A percentile compares a stretch with the other conserved stretches of the same genome.
Evolutionary conservation across 768 basidiomycete species (phyloP).

Genomic region (Suillus sp.): DNA sequence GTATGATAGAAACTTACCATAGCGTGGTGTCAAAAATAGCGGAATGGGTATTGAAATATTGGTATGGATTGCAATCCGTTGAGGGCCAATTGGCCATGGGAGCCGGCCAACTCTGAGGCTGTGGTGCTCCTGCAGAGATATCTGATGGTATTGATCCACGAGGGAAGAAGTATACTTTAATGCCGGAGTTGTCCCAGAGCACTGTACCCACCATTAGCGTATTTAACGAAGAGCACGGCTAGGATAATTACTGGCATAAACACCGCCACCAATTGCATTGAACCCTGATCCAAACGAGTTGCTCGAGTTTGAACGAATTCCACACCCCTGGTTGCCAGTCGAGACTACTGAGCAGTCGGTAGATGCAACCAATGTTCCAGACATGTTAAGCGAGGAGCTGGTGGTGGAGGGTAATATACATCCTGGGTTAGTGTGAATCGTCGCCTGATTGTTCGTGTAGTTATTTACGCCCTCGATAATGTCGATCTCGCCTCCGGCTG

Average conservation of each 20-base stretch:
- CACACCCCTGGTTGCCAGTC: conserved; percentile 83
- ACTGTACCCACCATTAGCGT: conserved; percentile 41
- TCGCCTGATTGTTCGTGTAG: conserved; percentile 80
- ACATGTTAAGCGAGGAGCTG: conserved; percentile 50
- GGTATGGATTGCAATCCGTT: conserved; percentile 68
- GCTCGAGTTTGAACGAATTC: conserved; percentile 58
- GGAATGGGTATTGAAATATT: conserved; percentile 76
- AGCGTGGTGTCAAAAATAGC: conserved; percentile 87
- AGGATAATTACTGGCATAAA: conserved; percentile 77
- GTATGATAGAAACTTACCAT: conserved; percentile 48
- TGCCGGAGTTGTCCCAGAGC: conserved; percentile 76
- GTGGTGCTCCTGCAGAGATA: conserved; percentile 69
- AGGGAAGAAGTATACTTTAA: conserved; percentile 83
- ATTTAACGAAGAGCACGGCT: conserved; percentile 13
- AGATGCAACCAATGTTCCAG: conserved; percentile 66
- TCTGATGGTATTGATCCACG: conserved; percentile 75
- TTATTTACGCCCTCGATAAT: conserved; percentile 84
- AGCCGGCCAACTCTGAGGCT: conserved; percentile 74
- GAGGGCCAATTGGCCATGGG: conserved; percentile 84
- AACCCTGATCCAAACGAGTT: conserved; percentile 85
- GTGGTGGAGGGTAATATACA: conserved; percentile 60
- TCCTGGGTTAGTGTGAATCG: conserved; percentile 75
- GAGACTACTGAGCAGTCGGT: conserved; percentile 71
- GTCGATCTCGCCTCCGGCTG: conserved; percentile 71
- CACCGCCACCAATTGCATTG: conserved; percentile 83